phyloP scores from a whole-genome alignment of 768 basidiomycete species.

The Sistotremastrum suecicum region DNA sequence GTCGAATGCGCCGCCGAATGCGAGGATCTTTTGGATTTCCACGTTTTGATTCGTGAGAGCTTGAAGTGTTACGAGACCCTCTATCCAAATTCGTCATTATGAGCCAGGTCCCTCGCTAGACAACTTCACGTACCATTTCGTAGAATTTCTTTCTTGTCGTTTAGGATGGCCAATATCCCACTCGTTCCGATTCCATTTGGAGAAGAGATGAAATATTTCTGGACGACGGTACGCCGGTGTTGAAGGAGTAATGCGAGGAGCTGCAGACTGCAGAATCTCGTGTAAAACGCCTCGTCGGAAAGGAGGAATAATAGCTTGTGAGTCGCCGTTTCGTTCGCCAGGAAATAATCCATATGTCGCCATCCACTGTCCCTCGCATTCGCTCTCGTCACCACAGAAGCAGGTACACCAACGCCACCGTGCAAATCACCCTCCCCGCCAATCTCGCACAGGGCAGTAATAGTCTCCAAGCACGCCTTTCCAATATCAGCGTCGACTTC shows the following conservation, averaged over 20 bases:
- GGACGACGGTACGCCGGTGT: slow-evolving; percentile 69
- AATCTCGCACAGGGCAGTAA: slow-evolving; percentile 72
- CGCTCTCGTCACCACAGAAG: not conserved
- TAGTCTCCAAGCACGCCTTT: slow-evolving; percentile 84
- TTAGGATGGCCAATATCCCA: slow-evolving; percentile 50
- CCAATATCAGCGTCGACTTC: slow-evolving; percentile 86
- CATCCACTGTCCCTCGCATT: slow-evolving; percentile 59
- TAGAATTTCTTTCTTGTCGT: slow-evolving; percentile 81
- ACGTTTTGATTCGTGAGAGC: slow-evolving; percentile 71
- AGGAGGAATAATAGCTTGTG: slow-evolving; percentile 71
- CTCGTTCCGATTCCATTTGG: slow-evolving; percentile 56
- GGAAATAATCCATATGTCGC: slow-evolving; percentile 68
- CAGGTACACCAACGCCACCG: slow-evolving; percentile 9
- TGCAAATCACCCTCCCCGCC: slow-evolving; percentile 27
- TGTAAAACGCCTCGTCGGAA: slow-evolving; percentile 65
- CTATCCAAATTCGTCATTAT: slow-evolving; percentile 22
- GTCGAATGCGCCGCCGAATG: slow-evolving; percentile 95
- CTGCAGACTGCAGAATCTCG: slow-evolving; percentile 73
- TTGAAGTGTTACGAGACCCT: slow-evolving; percentile 75
- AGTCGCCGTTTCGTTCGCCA: slow-evolving; percentile 54
- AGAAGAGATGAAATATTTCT: slow-evolving; percentile 84
- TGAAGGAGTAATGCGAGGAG: slow-evolving; percentile 66
- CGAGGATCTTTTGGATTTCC: slow-evolving; percentile 92
- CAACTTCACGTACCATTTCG: slow-evolving; percentile 51
- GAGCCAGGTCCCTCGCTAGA: slow-evolving; percentile 5